A percentile compares a stretch with the other conserved stretches of the same genome.
These are phyloP conservation scores for Quercus wislizeni DNA, from an alignment of 306 rosid species.

Conservation along the genomic window DNA sequence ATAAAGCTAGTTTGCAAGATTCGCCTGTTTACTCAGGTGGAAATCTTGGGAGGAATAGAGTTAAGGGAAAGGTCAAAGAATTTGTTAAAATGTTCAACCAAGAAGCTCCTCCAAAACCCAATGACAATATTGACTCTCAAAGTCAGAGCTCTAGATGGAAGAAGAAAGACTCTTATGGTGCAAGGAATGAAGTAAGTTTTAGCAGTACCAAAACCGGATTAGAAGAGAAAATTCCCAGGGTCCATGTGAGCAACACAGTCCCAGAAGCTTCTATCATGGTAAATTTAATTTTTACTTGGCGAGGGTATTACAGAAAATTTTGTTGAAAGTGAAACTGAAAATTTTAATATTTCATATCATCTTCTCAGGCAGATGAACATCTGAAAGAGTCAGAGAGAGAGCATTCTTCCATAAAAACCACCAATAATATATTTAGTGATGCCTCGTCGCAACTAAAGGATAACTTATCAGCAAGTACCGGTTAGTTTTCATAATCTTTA, in stretches of 20 bases:
- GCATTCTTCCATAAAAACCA: conserved; percentile 27
- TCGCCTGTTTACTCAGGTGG: conserved; percentile 34
- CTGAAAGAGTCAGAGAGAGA: conserved; percentile 32
- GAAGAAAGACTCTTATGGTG: conserved; percentile 27
- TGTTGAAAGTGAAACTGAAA: not conserved
- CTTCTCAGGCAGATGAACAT: conserved; percentile 45
- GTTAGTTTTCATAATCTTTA: conserved; percentile 31
- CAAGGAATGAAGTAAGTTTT: conserved; percentile 36
- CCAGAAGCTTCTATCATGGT: conserved; percentile 29
- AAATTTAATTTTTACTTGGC: conserved; percentile 13
- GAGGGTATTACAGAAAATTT: no score
- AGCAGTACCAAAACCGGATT: conserved; percentile 11
- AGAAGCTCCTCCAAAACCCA: conserved; percentile 44
- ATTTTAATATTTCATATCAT: conserved; percentile 25
- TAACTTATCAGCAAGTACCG: conserved; percentile 46
- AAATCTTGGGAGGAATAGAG: conserved; percentile 45
- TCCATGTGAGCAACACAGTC: conserved; percentile 7
- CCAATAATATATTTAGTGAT: conserved; percentile 12
- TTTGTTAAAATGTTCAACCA: conserved; percentile 83
- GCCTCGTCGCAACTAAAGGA: conserved; percentile 36
- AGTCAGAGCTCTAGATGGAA: conserved; percentile 36
- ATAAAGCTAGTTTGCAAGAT: conserved; percentile 38
- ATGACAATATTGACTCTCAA: conserved; percentile 32
- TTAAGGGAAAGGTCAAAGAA: conserved; percentile 69
- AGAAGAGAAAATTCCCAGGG: conserved; percentile 24